Base-by-base conservation (phyloP, 148 eudicot species). In the Chenopodium suecicum region DNA sequence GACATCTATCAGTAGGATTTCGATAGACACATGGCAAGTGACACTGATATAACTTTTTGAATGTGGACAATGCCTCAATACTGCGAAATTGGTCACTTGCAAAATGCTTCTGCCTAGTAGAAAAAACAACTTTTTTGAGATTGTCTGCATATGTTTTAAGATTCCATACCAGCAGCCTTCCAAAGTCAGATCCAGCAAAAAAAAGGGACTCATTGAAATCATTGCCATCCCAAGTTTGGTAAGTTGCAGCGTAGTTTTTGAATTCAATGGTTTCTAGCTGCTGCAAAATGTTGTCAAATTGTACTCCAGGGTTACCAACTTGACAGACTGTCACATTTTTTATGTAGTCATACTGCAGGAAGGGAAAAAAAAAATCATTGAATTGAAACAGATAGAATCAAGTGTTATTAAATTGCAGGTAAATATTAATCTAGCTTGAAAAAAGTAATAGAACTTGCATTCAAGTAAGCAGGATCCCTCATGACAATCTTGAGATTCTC, bases 111-210 rank as follows among this genome's bases (percentile, higher is more conserved):
- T 9, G 44, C 9, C 14, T 7, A 14, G 82, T 70, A n/a, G 27
- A 23, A 47, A n/a, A 80, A 6, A 23, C 32, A 2, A 71, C 3
- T 22, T 58, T 80, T 8, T 47, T 3, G 22, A 80, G 52, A 58
- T 58, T 60, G 1, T 23, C 10, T 5, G 82, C 77, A 46, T 13
- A 41, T 4, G 32, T 41, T 54, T 23, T 72, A 4, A 80, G 29
- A 37, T 80, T 80, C 76, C 82, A 80, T 70, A 44, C 2, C 4
- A 80, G 72, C 37, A 44, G 50, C n/a, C 60, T 19, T 73, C 29
- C 77, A 63, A 25, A 25, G 4, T 60, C 69, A 9, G 14, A 22
- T 0, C 46, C 77, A 23, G 19, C 20, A 22, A 80, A 60, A 34
- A 62, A 80, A 1, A 0, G 41, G 4, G 4, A 16, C 71, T 73